A percentile compares a stretch with the other conserved stretches of the same genome.
These are phyloP conservation scores for Chaetomium tenue DNA, from an alignment of 495 filamentous ascomycete species.

Conservation along the genomic window DNA sequence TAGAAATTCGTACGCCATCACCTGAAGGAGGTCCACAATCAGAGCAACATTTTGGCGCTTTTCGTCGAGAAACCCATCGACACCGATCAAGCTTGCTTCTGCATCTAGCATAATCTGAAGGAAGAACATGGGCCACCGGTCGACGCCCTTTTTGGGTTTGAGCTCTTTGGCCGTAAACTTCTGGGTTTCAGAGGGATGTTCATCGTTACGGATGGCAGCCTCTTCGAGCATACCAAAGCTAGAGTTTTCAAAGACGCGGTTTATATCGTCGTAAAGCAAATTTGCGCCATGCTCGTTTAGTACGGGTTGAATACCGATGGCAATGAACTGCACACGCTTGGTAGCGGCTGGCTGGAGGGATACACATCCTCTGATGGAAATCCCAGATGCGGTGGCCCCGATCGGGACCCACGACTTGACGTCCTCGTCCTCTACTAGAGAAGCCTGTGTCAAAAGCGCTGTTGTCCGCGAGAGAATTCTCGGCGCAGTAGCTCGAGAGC, in stretches of 20 bases:
- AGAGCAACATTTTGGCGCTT: conserved; percentile 37
- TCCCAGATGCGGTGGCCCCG: conserved; percentile 57
- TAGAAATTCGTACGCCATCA: conserved; percentile 65
- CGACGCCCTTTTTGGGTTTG: conserved; percentile 63
- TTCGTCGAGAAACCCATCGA: conserved; percentile 42
- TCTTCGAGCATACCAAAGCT: conserved; percentile 69
- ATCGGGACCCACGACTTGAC: conserved; percentile 63
- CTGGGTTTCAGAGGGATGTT: conserved; percentile 33
- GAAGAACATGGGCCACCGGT: conserved; percentile 90
- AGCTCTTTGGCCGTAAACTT: conserved; percentile 57
- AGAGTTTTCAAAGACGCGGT: conserved; percentile 71
- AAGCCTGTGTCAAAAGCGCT: conserved; percentile 62
- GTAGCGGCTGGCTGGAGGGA: conserved; percentile 67
- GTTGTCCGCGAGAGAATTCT: conserved; percentile 20
- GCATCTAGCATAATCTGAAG: conserved; percentile 60
- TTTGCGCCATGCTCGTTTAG: conserved; percentile 55
- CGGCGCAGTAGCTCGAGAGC: not conserved
- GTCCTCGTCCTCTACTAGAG: conserved; percentile 53
- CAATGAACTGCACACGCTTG: conserved; percentile 75
- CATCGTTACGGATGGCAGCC: conserved; percentile 28
- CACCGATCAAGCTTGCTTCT: conserved; percentile 9
- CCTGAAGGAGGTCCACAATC: conserved; percentile 60
- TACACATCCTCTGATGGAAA: conserved; percentile 66
- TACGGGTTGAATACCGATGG: conserved; percentile 64
- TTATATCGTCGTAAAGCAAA: conserved; percentile 74